phyloP scores from a whole-genome alignment of 2,329 filamentous ascomycete species.

The Graphilbum sp. region DNA sequence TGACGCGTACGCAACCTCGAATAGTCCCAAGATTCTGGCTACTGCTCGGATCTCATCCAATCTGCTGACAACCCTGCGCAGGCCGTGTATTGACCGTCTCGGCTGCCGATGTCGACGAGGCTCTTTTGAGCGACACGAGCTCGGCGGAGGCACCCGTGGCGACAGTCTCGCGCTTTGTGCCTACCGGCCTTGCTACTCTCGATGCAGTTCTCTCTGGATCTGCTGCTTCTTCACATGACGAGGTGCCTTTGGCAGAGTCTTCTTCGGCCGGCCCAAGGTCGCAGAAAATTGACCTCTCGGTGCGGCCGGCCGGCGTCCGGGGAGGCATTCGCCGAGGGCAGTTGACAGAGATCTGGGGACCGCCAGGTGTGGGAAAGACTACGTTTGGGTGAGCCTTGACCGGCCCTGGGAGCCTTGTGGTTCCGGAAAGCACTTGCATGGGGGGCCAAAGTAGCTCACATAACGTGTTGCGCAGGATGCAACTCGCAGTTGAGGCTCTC shows the following conservation, averaged over 20 bases:
- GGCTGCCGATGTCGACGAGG: slow-evolving; percentile 46
- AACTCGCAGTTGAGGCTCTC: slow-evolving; percentile 49
- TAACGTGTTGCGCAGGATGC: slow-evolving; percentile 16
- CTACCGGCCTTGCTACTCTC: slow-evolving; percentile 37
- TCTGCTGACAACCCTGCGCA: slow-evolving; percentile 17
- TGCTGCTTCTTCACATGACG: neutral
- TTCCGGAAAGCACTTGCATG: neutral
- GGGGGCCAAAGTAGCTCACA: neutral
- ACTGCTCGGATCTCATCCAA: neutral
- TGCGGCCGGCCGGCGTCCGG: slow-evolving; percentile 1
- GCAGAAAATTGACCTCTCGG: too few relatives aligned
- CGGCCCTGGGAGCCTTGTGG: too few relatives aligned
- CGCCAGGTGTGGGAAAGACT: slow-evolving; percentile 75
- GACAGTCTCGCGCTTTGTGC: slow-evolving; percentile 26
- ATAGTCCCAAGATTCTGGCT: too few relatives aligned
- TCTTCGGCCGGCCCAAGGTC: too few relatives aligned
- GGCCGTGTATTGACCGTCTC: slow-evolving; percentile 65
- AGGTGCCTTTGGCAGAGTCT: too few relatives aligned
- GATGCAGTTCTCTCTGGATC: slow-evolving; percentile 28
- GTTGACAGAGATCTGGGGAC: slow-evolving; percentile 76
- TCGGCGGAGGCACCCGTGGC: slow-evolving; percentile 19
- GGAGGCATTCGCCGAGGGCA: slow-evolving; percentile 59
- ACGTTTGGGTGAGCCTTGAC: slow-evolving; percentile 64
- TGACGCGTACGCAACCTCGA: slow-evolving; percentile 28
- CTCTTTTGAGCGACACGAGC: neutral